Evolutionary conservation across 2,329 filamentous ascomycete species (phyloP).

Genomic region (Blastomyces parvus): DNA sequence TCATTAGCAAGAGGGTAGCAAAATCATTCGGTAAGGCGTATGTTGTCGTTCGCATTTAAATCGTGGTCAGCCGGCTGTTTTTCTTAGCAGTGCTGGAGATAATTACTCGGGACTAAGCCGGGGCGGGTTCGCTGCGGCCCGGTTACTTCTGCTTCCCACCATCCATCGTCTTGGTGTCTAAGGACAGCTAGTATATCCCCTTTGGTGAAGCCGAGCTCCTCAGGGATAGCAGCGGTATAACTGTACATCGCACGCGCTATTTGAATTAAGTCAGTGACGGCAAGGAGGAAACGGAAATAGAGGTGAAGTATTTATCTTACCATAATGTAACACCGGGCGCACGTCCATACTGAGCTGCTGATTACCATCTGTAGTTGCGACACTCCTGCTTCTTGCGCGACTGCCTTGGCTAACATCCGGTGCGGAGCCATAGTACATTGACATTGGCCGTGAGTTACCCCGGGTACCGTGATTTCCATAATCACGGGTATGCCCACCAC

Average conservation of each 20-base stretch:
- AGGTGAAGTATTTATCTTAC: constrained; percentile 52
- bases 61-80: not conserved
- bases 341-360: constrained; percentile 77
- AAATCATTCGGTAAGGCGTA: not conserved
- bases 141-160: constrained; percentile 97
- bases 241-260: constrained; percentile 86
- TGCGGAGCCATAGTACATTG: constrained; percentile 42
- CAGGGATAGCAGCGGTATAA: constrained; percentile 89
- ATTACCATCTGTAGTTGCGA: constrained; percentile 61
- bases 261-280: constrained; percentile 10
- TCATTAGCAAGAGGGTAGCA: not conserved
- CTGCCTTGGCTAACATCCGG: constrained; percentile 31
- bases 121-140: constrained; percentile 34
- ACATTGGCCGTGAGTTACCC: constrained; percentile 44
- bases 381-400: constrained; percentile 64
- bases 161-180: constrained; percentile 90
- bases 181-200: constrained; percentile 84
- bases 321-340: constrained; percentile 80
- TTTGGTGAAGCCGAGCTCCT: constrained; percentile 87
- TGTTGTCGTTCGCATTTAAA: not conserved
- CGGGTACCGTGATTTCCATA: constrained; percentile 21
- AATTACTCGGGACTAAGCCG: constrained; percentile 58
- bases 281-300: constrained; percentile 7
- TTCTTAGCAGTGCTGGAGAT: constrained; percentile 49
- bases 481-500: constrained; percentile 29